phyloP scores from a whole-genome alignment of 2,329 filamentous ascomycete species.

The Aspergillus sp. region DNA sequence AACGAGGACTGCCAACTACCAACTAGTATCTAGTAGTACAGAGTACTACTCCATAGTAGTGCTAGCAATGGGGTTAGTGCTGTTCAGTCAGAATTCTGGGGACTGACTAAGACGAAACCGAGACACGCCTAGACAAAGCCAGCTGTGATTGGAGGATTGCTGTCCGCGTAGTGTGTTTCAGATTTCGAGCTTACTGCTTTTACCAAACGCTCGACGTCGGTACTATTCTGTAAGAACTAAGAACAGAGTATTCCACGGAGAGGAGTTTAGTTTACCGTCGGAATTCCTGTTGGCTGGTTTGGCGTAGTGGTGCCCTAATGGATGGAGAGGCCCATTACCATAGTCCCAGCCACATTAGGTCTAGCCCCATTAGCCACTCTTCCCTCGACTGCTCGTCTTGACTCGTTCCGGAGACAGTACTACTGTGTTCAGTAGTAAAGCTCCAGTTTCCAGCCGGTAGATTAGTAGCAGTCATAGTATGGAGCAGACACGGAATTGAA shows the following conservation, averaged over 20 bases:
- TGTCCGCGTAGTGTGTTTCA: constrained; percentile 23
- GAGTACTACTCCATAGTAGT: no score
- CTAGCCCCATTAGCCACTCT: not conserved
- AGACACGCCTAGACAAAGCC: constrained; percentile 1
- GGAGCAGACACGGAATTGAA: not conserved
- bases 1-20: no score
- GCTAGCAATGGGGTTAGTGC: no score
- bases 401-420: not conserved
- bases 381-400: not conserved
- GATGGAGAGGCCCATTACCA: not conserved
- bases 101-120: constrained; percentile 5
- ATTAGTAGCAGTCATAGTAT: not conserved
- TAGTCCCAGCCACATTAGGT: not conserved
- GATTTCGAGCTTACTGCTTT: constrained; percentile 14
- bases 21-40: no score
- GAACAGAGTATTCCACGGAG: not conserved
- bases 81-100: not conserved
- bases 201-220: not conserved
- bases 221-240: no score
- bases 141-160: constrained; percentile 17
- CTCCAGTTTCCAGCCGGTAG: no score
- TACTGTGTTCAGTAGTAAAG: not conserved
- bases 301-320: not conserved
- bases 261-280: not conserved
- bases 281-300: not conserved